phyloP scores from a whole-genome alignment of 306 rosid genomes.

The Oemleria cerasiformis region DNA sequence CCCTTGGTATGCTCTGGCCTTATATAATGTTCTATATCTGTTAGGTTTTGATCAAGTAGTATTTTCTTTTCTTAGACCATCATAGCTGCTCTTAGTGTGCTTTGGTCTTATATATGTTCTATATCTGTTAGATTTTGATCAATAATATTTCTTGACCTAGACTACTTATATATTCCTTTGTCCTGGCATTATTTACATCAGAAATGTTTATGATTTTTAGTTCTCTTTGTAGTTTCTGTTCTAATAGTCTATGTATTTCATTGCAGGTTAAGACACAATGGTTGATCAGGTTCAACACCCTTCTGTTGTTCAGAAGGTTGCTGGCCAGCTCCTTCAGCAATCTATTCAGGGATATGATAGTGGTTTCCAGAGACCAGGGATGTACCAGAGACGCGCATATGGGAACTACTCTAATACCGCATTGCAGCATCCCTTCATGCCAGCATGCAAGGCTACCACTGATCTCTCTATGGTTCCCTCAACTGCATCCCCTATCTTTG shows the following conservation, averaged over 20 bases:
- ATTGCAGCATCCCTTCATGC: constrained; percentile 48
- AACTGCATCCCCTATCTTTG: constrained; percentile 73
- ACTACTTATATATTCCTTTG: neutral
- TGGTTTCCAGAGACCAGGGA: constrained; percentile 40
- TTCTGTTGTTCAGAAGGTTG: constrained; percentile 63
- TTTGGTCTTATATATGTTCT: neutral
- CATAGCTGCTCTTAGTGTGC: neutral
- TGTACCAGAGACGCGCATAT: constrained; percentile 54
- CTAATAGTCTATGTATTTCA: neutral
- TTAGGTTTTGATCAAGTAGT: neutral
- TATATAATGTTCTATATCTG: neutral
- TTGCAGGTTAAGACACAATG: constrained; percentile 52
- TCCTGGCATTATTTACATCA: neutral
- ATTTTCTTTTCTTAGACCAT: neutral
- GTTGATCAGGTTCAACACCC: constrained; percentile 84
- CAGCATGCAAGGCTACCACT: constrained; percentile 46
- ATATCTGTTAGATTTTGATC: neutral
- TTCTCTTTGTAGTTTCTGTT: neutral
- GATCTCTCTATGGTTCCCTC: constrained; percentile 56
- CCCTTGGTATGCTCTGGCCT: neutral
- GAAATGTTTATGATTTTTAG: neutral
- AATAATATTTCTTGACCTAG: neutral
- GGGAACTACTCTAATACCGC: constrained; percentile 68
- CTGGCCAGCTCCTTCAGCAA: constrained; percentile 64
- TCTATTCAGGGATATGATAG: constrained; percentile 42